phyloP scores from a whole-genome alignment of 805 yeast species.

The Debaryomyces maramus region DNA sequence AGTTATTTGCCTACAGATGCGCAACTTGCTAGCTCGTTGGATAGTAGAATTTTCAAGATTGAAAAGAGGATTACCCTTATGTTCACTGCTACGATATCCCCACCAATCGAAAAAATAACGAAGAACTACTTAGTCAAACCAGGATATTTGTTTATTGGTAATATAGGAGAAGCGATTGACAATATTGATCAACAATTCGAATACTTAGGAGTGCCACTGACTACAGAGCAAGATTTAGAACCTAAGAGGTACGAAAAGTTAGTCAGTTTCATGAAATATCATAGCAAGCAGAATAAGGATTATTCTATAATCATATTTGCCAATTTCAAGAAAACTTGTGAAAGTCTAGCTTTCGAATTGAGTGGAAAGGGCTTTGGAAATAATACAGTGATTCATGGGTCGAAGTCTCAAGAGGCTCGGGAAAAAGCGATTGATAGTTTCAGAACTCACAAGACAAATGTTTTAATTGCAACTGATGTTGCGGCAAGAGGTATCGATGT shows the following conservation, averaged over 20 bases:
- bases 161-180: conserved; percentile 62
- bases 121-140: conserved; percentile 62
- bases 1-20: conserved; percentile 49
- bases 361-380: conserved; percentile 40
- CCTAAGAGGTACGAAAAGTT: conserved; percentile 44
- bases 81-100: conserved; percentile 94
- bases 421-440: conserved; percentile 71
- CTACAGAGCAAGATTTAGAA: conserved; percentile 28
- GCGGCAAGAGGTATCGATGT: conserved; percentile 96
- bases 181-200: conserved; percentile 69
- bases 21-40: conserved; percentile 21
- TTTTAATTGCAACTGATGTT: conserved; percentile 88
- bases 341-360: conserved; percentile 56
- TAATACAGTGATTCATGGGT: conserved; percentile 74
- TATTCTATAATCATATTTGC: conserved; percentile 71
- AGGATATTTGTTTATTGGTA: conserved; percentile 66
- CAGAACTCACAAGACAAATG: conserved; percentile 52
- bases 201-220: conserved; percentile 18
- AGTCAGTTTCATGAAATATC: conserved; percentile 34
- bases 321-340: conserved; percentile 74
- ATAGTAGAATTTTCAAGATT: conserved; percentile 38
- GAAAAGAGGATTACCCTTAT: conserved; percentile 66
- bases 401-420: conserved; percentile 80
- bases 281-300: conserved; percentile 36
- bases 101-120: conserved; percentile 66